Evolutionary conservation across 2,329 filamentous ascomycete species (phyloP).

Genomic region (Fusarium oxysporum): DNA sequence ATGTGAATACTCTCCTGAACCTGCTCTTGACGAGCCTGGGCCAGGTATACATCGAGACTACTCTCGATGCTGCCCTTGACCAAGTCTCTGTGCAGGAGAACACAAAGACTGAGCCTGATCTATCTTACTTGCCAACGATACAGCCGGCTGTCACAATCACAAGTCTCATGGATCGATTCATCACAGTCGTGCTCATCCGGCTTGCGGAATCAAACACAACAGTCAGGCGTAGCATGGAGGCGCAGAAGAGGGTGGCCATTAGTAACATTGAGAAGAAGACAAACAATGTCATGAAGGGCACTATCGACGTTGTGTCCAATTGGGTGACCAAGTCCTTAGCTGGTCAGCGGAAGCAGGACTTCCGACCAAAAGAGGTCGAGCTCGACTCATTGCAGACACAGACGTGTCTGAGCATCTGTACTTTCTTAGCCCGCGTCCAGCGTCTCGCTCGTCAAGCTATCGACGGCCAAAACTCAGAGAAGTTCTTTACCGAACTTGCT

Average conservation of each 20-base stretch:
- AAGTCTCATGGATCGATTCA: slow-evolving; percentile 92
- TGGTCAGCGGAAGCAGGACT: slow-evolving; percentile 88
- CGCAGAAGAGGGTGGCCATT: slow-evolving; percentile 78
- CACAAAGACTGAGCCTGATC: slow-evolving; percentile 85
- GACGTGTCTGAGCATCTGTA: slow-evolving; percentile 84
- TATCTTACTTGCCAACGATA: slow-evolving; percentile 83
- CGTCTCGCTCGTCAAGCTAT: slow-evolving; percentile 74
- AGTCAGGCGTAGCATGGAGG: slow-evolving; percentile 89
- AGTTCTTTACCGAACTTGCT: slow-evolving; percentile 86
- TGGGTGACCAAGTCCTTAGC: slow-evolving; percentile 80
- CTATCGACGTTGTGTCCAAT: slow-evolving; percentile 75
- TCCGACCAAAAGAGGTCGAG: slow-evolving; percentile 85
- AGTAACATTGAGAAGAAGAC: slow-evolving; percentile 88
- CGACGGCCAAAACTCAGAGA: slow-evolving; percentile 84
- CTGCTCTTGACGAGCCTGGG: slow-evolving; percentile 89
- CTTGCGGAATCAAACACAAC: slow-evolving; percentile 91
- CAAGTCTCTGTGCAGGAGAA: slow-evolving; percentile 81
- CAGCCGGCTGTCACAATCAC: slow-evolving; percentile 88
- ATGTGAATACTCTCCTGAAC: slow-evolving; percentile 86
- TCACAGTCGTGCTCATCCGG: slow-evolving; percentile 88
- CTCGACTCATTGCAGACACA: slow-evolving; percentile 85
- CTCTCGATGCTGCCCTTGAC: slow-evolving; percentile 77
- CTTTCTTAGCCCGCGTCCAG: slow-evolving; percentile 79
- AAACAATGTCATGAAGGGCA: slow-evolving; percentile 67
- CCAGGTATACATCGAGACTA: slow-evolving; percentile 79